Evolutionary conservation across 2,329 filamentous ascomycete species (phyloP).

Genomic region (Triangularia setosa): DNA sequence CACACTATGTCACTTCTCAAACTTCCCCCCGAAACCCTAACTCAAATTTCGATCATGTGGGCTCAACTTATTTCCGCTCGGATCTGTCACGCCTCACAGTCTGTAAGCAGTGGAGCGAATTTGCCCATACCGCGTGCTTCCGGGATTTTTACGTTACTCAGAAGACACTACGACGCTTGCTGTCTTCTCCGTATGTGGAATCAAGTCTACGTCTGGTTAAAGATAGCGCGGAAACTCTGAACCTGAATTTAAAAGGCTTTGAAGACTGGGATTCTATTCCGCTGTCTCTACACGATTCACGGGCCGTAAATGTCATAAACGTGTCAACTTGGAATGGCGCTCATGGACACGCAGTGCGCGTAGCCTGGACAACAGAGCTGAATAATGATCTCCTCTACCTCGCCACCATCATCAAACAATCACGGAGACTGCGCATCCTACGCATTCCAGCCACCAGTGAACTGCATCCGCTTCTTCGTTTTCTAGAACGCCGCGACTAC

Average conservation of each 20-base stretch:
- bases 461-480: background rate
- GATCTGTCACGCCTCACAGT: constrained; percentile 1
- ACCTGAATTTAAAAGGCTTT: background rate
- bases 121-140: background rate
- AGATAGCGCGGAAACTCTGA: background rate
- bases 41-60: background rate
- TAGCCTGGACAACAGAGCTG: background rate
- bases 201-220: background rate
- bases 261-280: background rate
- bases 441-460: background rate
- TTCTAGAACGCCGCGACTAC: background rate
- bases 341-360: background rate
- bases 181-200: background rate
- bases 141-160: background rate
- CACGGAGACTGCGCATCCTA: background rate
- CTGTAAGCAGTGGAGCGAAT: background rate
- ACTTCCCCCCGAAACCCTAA: background rate
- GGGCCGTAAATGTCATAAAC: background rate
- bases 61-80: constrained; percentile 1
- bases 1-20: background rate
- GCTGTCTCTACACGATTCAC: background rate
- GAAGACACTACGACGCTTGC: background rate
- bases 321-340: background rate
- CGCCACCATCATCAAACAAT: background rate
- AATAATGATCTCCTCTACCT: background rate